Conservation (phyloP, 2,329 filamentous ascomycete species). For the Trichoderma sp. region DNA sequence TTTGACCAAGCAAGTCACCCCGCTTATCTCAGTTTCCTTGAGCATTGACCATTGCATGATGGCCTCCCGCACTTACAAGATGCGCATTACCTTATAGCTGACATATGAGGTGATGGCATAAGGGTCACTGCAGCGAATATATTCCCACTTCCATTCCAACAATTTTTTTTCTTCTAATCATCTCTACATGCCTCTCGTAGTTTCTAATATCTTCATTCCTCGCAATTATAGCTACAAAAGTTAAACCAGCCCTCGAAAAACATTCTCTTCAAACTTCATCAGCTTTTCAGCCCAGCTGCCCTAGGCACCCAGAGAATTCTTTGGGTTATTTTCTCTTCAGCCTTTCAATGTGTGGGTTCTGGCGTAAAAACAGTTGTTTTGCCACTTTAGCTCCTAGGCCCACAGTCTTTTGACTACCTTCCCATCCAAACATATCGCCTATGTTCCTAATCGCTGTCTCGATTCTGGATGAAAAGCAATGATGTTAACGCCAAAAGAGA, state of each 20-base stretch:
- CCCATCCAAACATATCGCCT: background rate
- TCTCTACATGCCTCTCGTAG: background rate
- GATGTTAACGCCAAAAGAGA: background rate
- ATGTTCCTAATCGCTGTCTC: background rate
- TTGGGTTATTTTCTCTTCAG: background rate
- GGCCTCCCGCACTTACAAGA: background rate
- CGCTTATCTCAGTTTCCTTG: background rate
- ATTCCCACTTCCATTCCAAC: background rate
- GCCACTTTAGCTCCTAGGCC: background rate
- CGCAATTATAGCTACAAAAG: background rate
- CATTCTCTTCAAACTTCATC: background rate
- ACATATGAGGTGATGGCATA: background rate
- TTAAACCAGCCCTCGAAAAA: background rate
- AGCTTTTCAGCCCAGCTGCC: background rate
- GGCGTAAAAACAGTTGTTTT: background rate
- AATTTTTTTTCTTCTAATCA: background rate
- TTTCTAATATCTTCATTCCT: background rate
- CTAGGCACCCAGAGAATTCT: background rate
- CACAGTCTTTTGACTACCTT: background rate
- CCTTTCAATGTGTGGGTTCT: background rate
- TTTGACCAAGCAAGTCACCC: background rate
- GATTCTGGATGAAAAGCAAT: background rate
- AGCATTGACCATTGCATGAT: background rate
- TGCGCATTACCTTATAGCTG: background rate
- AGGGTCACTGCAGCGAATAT: background rate